A percentile compares a stretch with the other conserved stretches of the same genome.
Evolutionary conservation across 768 basidiomycete genomes (phyloP).

Genomic region (Kwoniella europaea): DNA sequence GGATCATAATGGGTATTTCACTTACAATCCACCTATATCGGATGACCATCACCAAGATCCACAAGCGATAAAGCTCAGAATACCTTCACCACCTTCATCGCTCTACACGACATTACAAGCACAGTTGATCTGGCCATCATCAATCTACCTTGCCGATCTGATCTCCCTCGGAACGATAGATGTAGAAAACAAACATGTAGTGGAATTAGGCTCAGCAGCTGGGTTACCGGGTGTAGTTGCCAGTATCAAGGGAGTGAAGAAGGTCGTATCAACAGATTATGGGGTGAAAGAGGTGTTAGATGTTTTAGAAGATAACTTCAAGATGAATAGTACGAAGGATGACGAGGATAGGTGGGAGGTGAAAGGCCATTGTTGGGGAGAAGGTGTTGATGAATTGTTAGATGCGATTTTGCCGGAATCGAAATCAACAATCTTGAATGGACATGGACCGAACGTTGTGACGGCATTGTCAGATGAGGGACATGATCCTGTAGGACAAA

Average conservation of each 20-base stretch:
- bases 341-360: conserved; percentile 35
- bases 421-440: no score
- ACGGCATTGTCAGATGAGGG: no score
- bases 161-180: conserved; percentile 24
- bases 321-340: no score
- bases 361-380: conserved; percentile 52
- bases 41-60: background rate
- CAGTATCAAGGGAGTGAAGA: conserved; percentile 8
- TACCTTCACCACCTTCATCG: conserved; percentile 49
- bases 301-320: conserved; percentile 38
- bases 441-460: no score
- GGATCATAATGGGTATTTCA: conserved; percentile 16
- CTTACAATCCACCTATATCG: conserved; percentile 23
- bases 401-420: no score
- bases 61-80: conserved; percentile 27
- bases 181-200: conserved; percentile 25
- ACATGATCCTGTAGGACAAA: no score
- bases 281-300: conserved; percentile 38
- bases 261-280: conserved; percentile 52
- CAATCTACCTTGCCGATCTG: conserved; percentile 51
- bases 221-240: conserved; percentile 51
- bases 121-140: conserved; percentile 51
- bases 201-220: conserved; percentile 55
- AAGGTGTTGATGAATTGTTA: conserved; percentile 18
- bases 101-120: conserved; percentile 52